Evolutionary conservation across 2,329 filamentous ascomycete species (phyloP).

Genomic region (Verticillium alfalfae): DNA sequence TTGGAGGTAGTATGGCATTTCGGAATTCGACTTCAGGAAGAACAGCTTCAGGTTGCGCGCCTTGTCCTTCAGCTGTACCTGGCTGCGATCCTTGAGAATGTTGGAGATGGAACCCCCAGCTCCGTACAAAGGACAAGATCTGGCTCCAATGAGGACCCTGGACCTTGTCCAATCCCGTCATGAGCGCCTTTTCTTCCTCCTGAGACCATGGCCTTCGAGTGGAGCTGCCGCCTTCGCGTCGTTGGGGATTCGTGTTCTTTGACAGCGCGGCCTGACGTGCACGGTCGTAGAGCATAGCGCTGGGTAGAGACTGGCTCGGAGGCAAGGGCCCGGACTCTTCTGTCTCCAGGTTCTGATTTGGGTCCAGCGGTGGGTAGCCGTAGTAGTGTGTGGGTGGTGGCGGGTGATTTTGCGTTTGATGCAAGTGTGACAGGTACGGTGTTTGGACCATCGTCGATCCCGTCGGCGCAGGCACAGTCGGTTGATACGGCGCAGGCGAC

Average conservation of each 20-base stretch:
- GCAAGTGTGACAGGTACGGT: slow-evolving; percentile 28
- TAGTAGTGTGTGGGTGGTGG: slow-evolving; percentile 11
- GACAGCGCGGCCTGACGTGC: slow-evolving; percentile 54
- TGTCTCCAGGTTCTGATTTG: slow-evolving; percentile 19
- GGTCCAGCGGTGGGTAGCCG: slow-evolving; percentile 12
- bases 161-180: slow-evolving; percentile 82
- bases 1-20: slow-evolving; percentile 83
- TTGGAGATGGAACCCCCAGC: slow-evolving; percentile 73
- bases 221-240: slow-evolving; percentile 52
- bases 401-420: slow-evolving; percentile 23
- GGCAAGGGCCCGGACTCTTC: slow-evolving; percentile 32
- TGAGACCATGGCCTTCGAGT: slow-evolving; percentile 78
- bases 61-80: slow-evolving; percentile 91
- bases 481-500: slow-evolving; percentile 35
- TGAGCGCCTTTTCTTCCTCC: slow-evolving; percentile 84
- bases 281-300: slow-evolving; percentile 50
- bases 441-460: slow-evolving; percentile 27
- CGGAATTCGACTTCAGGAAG: slow-evolving; percentile 85
- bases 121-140: slow-evolving; percentile 78
- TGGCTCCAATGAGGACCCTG: slow-evolving; percentile 93
- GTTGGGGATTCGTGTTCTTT: slow-evolving; percentile 48
- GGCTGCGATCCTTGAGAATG: slow-evolving; percentile 80
- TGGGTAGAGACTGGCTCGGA: slow-evolving; percentile 51
- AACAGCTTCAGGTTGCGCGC: slow-evolving; percentile 85
- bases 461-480: slow-evolving; percentile 26